A percentile compares a stretch with the other conserved stretches of the same genome.
phyloP scores from a whole-genome alignment of 768 basidiomycete genomes.

The Leccinum disarticulatum region DNA sequence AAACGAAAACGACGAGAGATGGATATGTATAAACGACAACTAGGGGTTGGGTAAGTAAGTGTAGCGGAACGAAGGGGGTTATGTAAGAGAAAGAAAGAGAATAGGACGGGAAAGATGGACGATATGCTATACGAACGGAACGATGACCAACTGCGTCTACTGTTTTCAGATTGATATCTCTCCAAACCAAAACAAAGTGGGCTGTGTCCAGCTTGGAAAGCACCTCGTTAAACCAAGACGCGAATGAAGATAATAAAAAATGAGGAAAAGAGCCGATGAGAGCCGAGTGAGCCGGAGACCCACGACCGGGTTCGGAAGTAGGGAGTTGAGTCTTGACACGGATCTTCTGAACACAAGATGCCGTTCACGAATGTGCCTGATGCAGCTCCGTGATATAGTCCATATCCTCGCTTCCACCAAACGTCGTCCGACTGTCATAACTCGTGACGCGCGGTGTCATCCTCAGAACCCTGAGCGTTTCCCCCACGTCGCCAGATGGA shows the following conservation, averaged over 20 bases:
- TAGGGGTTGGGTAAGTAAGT: background rate
- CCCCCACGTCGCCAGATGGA: conserved; percentile 14
- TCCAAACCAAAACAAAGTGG: conserved; percentile 11
- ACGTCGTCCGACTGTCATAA: conserved; percentile 23
- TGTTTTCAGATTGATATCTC: conserved; percentile 2
- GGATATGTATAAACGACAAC: background rate
- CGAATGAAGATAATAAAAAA: background rate
- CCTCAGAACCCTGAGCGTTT: conserved; percentile 15
- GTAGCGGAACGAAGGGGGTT: conserved; percentile 3
- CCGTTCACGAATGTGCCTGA: conserved; percentile 12
- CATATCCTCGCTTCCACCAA: conserved; percentile 28
- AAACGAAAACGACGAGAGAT: background rate
- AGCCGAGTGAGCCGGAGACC: background rate
- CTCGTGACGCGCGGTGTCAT: conserved; percentile 5
- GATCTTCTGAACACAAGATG: background rate
- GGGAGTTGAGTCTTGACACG: no score
- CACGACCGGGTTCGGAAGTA: no score
- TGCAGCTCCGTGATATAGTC: conserved; percentile 20
- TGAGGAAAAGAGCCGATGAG: background rate
- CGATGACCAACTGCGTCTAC: conserved; percentile 4
- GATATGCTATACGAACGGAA: conserved; percentile 21
- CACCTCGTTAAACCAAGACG: conserved; percentile 13
- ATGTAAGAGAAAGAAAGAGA: background rate
- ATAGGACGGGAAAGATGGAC: background rate
- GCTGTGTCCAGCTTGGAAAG: background rate